Conservation (phyloP, 225 moss, liverwort and hornwort species). For the Bryoerythrophyllum caledonicum region DNA sequence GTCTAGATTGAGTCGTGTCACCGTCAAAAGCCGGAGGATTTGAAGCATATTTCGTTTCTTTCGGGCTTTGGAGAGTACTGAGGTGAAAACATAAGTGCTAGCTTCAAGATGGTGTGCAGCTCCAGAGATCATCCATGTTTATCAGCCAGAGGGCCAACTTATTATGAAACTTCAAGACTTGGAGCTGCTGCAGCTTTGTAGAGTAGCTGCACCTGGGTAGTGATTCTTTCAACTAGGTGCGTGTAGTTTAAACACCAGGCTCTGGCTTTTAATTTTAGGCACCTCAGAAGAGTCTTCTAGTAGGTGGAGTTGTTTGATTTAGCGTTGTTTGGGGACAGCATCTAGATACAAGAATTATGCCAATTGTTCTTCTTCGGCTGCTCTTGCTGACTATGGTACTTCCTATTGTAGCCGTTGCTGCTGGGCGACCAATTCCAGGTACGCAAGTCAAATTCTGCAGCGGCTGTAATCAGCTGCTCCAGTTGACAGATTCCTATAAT, state of each 20-base stretch:
- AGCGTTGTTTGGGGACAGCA: background rate
- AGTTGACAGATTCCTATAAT: slow-evolving; percentile 10
- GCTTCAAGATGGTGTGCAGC: slow-evolving; percentile 3
- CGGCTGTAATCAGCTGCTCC: background rate
- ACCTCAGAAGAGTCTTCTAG: background rate
- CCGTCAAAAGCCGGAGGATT: too few relatives aligned
- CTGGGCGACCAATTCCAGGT: slow-evolving; percentile 52
- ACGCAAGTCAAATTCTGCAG: background rate
- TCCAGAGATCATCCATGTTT: background rate
- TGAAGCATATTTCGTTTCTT: too few relatives aligned
- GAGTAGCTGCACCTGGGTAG: background rate
- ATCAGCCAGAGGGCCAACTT: background rate
- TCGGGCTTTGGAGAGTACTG: background rate
- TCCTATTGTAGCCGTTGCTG: slow-evolving; percentile 35
- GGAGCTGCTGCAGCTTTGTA: background rate
- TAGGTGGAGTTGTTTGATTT: background rate
- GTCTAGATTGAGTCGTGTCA: too few relatives aligned
- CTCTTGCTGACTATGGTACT: slow-evolving; percentile 34
- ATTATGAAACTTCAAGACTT: too few relatives aligned
- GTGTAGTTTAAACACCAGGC: background rate
- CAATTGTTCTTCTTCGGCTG: slow-evolving; percentile 22
- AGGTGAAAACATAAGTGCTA: background rate
- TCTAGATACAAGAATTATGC: slow-evolving; percentile 31
- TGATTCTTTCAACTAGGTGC: background rate
- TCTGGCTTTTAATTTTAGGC: background rate